phyloP scores from a whole-genome alignment of 164 flowering plant genomes.

The Vitis riparia region DNA sequence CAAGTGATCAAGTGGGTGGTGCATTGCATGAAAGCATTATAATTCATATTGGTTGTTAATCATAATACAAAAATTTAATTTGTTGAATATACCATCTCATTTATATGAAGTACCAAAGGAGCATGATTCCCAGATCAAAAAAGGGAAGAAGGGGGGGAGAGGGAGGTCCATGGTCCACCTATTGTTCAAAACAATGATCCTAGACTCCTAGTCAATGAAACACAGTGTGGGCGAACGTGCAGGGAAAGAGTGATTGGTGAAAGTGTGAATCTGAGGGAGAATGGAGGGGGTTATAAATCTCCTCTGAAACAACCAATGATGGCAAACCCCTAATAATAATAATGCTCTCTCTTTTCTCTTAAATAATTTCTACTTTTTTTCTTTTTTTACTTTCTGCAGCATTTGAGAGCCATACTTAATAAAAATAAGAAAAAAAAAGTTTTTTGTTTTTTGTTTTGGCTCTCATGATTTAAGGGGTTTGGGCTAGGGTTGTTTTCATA shows the following conservation, averaged over 20 bases:
- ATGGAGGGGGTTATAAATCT: constrained; percentile 15
- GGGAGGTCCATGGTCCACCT: not conserved
- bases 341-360: not conserved
- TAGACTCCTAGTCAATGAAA: not conserved
- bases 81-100: not conserved
- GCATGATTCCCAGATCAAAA: not conserved
- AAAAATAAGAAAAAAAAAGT: constrained; percentile 1
- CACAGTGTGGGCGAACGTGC: not conserved
- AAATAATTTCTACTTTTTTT: constrained; percentile 6
- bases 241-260: constrained; percentile 7
- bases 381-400: constrained; percentile 18
- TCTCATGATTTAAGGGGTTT: constrained; percentile 24
- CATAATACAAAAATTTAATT: no score
- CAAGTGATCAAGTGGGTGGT: no score
- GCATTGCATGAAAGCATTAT: no score
- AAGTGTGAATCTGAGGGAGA: not conserved
- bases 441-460: no score
- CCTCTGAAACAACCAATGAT: constrained; percentile 42
- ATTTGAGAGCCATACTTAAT: constrained; percentile 7
- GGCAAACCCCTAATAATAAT: constrained; percentile 34
- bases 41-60: no score
- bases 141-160: not conserved
- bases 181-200: constrained; percentile 4
- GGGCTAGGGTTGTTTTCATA: constrained; percentile 16
- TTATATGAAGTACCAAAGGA: not conserved